A percentile compares a stretch with the other conserved stretches of the same genome.
These are phyloP conservation scores for Byssothecium circinans DNA, from an alignment of 2,329 filamentous ascomycete genomes.

Conservation along the genomic window DNA sequence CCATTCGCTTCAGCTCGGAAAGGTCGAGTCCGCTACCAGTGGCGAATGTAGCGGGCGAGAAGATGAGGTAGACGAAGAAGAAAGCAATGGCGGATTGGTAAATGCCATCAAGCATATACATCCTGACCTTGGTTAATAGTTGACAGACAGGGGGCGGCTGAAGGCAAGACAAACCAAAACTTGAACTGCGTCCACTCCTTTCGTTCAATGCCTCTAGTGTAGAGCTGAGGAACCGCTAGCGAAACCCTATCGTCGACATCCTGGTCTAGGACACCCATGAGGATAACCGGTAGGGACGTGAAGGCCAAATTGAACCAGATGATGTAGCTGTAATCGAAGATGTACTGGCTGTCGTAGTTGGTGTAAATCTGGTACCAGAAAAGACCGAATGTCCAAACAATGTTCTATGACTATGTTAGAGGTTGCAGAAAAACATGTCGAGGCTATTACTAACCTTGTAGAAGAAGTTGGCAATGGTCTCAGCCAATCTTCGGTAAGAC, in stretches of 20 bases:
- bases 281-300: slow-evolving; percentile 89
- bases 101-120: slow-evolving; percentile 91
- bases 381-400: slow-evolving; percentile 93
- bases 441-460: slow-evolving; percentile 69
- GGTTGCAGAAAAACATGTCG: background rate
- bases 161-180: slow-evolving; percentile 75
- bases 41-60: slow-evolving; percentile 68
- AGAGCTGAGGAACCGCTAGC: slow-evolving; percentile 90
- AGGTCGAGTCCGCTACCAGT: slow-evolving; percentile 74
- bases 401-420: slow-evolving; percentile 63
- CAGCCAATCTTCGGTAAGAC: slow-evolving; percentile 92
- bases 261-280: slow-evolving; percentile 96
- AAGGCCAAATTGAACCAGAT: slow-evolving; percentile 95
- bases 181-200: slow-evolving; percentile 95
- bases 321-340: slow-evolving; percentile 98
- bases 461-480: slow-evolving; percentile 98
- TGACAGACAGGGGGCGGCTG: background rate
- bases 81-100: slow-evolving; percentile 95
- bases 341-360: slow-evolving; percentile 94
- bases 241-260: slow-evolving; percentile 95
- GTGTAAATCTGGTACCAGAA: slow-evolving; percentile 98
- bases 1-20: slow-evolving; percentile 79
- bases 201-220: slow-evolving; percentile 91
- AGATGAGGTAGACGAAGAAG: slow-evolving; percentile 86
- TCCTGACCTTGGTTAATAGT: slow-evolving; percentile 36